A percentile compares a stretch with the other conserved stretches of the same genome.
These are phyloP conservation scores for Neurospora sp. DNA, from an alignment of 495 filamentous ascomycete species.

Conservation along the genomic window DNA sequence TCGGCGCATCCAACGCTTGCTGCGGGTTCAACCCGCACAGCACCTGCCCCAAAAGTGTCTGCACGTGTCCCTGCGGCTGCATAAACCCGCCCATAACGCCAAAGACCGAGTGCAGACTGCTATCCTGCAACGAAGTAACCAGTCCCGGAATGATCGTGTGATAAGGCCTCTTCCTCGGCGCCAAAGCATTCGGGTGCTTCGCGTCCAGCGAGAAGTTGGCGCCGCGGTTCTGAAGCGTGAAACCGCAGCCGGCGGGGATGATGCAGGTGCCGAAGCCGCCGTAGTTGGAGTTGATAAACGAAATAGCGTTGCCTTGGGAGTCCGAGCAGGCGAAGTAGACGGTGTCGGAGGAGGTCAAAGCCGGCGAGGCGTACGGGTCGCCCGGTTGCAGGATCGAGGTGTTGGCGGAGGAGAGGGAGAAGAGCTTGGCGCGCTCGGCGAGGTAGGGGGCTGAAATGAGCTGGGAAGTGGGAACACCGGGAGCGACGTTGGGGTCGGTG, in stretches of 20 bases:
- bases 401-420: constrained; percentile 20
- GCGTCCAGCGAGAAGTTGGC: constrained; percentile 63
- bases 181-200: constrained; percentile 67
- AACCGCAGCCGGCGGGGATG: constrained; percentile 73
- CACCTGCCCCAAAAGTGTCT: constrained; percentile 85
- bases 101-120: constrained; percentile 69
- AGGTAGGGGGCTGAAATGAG: constrained; percentile 46
- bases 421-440: constrained; percentile 28
- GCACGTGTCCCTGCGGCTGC: constrained; percentile 97
- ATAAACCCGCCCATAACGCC: constrained; percentile 99
- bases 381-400: constrained; percentile 38
- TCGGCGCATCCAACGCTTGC: constrained; percentile 80
- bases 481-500: constrained; percentile 61
- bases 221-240: constrained; percentile 92
- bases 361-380: constrained; percentile 43
- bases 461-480: constrained; percentile 51
- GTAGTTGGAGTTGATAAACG: constrained; percentile 96
- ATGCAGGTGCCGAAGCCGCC: constrained; percentile 82
- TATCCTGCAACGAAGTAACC: constrained; percentile 65
- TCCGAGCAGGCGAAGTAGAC: constrained; percentile 90
- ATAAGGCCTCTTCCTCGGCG: constrained; percentile 81
- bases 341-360: constrained; percentile 67
- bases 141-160: constrained; percentile 96
- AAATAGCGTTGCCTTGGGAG: constrained; percentile 73
- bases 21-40: constrained; percentile 79